Percentiles rank a stretch among this genome's conserved stretches.
phyloP scores from a whole-genome alignment of 257 asterid species.

The Rauvolfia tetraphylla region DNA sequence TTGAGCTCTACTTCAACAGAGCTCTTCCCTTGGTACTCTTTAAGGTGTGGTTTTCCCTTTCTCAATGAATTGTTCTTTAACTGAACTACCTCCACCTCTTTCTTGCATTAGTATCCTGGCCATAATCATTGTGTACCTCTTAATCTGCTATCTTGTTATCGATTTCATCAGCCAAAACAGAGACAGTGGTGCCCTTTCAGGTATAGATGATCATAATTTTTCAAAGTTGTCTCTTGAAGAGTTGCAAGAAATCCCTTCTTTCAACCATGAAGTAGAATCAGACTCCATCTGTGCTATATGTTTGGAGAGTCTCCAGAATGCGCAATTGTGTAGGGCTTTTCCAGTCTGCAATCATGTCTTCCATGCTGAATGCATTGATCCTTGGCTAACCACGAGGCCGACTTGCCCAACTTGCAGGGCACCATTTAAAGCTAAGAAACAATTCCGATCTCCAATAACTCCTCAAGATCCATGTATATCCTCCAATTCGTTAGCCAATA shows the following conservation, averaged over 20 bases:
- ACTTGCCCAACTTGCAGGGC: slow-evolving; percentile 58
- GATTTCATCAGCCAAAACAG: slow-evolving; percentile 34
- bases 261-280: slow-evolving; percentile 27
- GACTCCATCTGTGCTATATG: slow-evolving; percentile 48
- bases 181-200: slow-evolving; percentile 7
- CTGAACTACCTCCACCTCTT: slow-evolving; percentile 47
- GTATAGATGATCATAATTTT: slow-evolving; percentile 1
- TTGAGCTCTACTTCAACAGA: not conserved
- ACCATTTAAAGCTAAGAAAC: slow-evolving; percentile 30
- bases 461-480: not conserved
- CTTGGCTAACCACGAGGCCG: slow-evolving; percentile 47
- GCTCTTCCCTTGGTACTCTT: not conserved
- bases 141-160: slow-evolving; percentile 45
- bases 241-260: slow-evolving; percentile 41
- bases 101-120: slow-evolving; percentile 39
- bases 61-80: slow-evolving; percentile 25
- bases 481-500: not conserved
- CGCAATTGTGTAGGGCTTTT: slow-evolving; percentile 44
- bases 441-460: slow-evolving; percentile 11
- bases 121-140: slow-evolving; percentile 35
- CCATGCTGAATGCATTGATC: slow-evolving; percentile 64
- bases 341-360: slow-evolving; percentile 60
- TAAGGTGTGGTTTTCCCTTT: not conserved
- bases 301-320: slow-evolving; percentile 38
- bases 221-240: slow-evolving; percentile 39